Conservation (phyloP, 2,329 filamentous ascomycete genomes). For the Teratosphaeria zuluensis region DNA sequence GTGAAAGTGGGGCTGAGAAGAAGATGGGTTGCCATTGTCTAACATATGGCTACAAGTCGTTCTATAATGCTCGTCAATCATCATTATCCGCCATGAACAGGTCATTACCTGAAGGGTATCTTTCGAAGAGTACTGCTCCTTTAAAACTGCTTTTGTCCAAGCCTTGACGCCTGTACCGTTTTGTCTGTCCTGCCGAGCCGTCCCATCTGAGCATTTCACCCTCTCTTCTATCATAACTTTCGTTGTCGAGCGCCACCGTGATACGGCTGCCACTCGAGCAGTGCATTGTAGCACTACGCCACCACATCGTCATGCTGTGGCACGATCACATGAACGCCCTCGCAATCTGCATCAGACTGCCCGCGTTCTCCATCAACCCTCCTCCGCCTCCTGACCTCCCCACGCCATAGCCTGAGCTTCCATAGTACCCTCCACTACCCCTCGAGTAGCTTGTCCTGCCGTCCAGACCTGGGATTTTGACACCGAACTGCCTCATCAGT, state of each 20-base stretch:
- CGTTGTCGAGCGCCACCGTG: background rate
- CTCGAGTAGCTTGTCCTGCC: slow-evolving; percentile 15
- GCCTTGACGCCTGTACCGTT: background rate
- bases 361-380: slow-evolving; percentile 37
- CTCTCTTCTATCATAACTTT: background rate
- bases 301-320: background rate
- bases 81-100: background rate
- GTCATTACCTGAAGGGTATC: background rate
- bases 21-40: background rate
- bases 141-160: background rate
- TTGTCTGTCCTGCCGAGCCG: background rate
- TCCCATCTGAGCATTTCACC: background rate
- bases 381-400: slow-evolving; percentile 21
- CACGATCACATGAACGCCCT: slow-evolving; percentile 41
- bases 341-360: slow-evolving; percentile 41
- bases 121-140: background rate
- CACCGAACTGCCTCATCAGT: slow-evolving; percentile 67
- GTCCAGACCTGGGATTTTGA: slow-evolving; percentile 57
- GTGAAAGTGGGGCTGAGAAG: too few species aligned
- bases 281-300: background rate
- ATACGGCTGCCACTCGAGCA: background rate
- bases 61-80: background rate
- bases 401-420: slow-evolving; percentile 33
- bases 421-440: slow-evolving; percentile 34
- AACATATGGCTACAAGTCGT: background rate